These are phyloP conservation scores for Malassezia furfur DNA, from an alignment of 1,284 basidiomycete genomes.

Conservation along the genomic window DNA sequence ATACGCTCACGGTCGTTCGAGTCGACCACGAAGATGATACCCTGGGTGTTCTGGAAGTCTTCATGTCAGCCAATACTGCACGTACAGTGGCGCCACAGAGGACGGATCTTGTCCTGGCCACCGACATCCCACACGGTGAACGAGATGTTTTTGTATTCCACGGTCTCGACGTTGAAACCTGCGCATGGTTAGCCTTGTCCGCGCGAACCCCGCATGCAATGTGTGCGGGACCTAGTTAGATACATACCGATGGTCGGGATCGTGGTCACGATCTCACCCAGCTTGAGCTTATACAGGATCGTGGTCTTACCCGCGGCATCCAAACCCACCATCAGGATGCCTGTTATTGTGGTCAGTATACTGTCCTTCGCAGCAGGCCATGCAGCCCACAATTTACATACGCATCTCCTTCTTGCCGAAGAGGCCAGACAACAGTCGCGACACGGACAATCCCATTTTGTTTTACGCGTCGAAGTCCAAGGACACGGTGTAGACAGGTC, in stretches of 20 bases:
- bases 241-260: constrained; percentile 76
- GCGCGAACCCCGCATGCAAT: neutral
- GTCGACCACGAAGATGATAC: constrained; percentile 99
- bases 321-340: constrained; percentile 68
- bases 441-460: constrained; percentile 45
- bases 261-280: constrained; percentile 98
- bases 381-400: constrained; percentile 16
- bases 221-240: neutral
- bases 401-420: constrained; percentile 49
- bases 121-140: constrained; percentile 99
- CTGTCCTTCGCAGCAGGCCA: no score
- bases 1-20: constrained; percentile 99
- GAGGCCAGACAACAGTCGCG: constrained; percentile 47
- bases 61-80: constrained; percentile 12
- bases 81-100: constrained; percentile 98
- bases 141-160: constrained; percentile 99
- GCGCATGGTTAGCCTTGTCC: neutral
- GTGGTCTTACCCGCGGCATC: constrained; percentile 75
- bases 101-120: constrained; percentile 60
- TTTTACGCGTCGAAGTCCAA: constrained; percentile 5
- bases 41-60: constrained; percentile 99
- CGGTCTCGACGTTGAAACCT: constrained; percentile 79
- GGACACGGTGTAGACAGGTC: constrained; percentile 7
- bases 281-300: constrained; percentile 98
- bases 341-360: constrained; percentile 7